Evolutionary conservation across 805 yeast genomes (phyloP), one percentile per base, ranked within the genome.

Genomic region (Saccharomycopsis capsularis): DNA sequence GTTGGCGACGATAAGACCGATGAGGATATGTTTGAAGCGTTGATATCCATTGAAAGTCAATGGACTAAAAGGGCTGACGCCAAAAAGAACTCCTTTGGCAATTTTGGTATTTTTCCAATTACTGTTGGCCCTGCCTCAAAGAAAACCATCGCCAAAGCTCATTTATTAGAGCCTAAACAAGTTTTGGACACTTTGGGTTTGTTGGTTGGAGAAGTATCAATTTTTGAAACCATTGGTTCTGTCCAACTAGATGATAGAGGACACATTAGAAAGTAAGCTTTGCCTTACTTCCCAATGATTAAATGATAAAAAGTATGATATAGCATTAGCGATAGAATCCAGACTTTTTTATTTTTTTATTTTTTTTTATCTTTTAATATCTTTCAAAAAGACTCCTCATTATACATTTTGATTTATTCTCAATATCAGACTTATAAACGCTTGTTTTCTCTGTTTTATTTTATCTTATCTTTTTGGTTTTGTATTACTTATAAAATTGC

Each of bases 1-100:
- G 67, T 88, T 40, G 99, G 99, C 45, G 99, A 93, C 65, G 99
- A 93, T 64, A 74, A 82, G 38, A 93, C 99, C 0, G 99, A 93
- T 65, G 99, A 93, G 65, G 99, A 93, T 61, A 93, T 93, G 99
- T 93, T 93, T 65, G 74, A 71, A 51, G 82, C 91, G 24, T 70
- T 93, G 58, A 77, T 81, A 50, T 70, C 68, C 2, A 78, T 86
- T 56, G 88, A 83, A 58, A 59, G 62, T 2, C 57, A 60, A n/a
- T 79, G 84, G 83, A 67, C 65, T 52, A 16, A 60, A 13, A 60
- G 70, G 18, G 63, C 61, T 7, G 63, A 68, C 2, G 66, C 68
- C 4, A 62, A 69, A 36, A 65, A 63, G 48, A 76, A 79, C 57
- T 57, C 63, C n/a, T 70, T 68, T 57, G 78, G 43, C 15, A 62